phyloP scores from a whole-genome alignment of 352 stramenopile species.

The Pythium dissimile region DNA sequence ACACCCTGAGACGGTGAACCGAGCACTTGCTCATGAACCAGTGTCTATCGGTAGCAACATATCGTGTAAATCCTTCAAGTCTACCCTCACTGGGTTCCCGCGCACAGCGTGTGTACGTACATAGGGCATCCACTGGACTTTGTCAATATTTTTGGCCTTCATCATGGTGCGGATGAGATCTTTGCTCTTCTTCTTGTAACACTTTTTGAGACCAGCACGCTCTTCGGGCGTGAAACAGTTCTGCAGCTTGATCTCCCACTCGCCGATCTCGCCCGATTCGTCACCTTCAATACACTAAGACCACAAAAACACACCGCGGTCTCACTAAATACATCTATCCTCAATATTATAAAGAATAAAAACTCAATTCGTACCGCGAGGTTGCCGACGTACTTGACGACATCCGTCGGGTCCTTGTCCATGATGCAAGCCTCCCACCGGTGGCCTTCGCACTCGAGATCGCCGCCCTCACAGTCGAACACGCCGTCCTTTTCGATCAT shows the following conservation, averaged over 20 bases:
- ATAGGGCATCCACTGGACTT: conserved; percentile 73
- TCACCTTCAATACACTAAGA: conserved; percentile 72
- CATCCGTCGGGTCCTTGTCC: conserved; percentile 65
- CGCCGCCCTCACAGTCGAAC: conserved; percentile 58
- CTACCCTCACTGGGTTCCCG: too few species aligned
- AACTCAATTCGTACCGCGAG: conserved; percentile 54
- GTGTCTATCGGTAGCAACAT: conserved; percentile 33
- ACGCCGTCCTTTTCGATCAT: conserved; percentile 63
- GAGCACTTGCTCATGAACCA: conserved; percentile 56
- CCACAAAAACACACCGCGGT: not conserved
- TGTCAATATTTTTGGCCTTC: conserved; percentile 39
- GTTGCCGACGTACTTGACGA: conserved; percentile 71
- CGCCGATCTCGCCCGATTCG: conserved; percentile 57
- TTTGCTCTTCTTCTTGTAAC: conserved; percentile 53
- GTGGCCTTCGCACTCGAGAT: conserved; percentile 72
- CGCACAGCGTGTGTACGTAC: conserved; percentile 28
- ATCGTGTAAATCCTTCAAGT: not conserved
- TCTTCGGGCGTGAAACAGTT: conserved; percentile 71
- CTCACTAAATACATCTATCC: too few species aligned
- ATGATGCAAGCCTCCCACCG: conserved; percentile 69
- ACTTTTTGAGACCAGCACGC: conserved; percentile 46
- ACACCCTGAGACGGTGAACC: conserved; percentile 57
- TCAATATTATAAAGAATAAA: not conserved
- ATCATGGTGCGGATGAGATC: conserved; percentile 66
- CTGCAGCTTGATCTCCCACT: conserved; percentile 68